Base-by-base conservation (phyloP, 2,329 filamentous ascomycete genomes). In the Pestalotiopsis sp. region DNA sequence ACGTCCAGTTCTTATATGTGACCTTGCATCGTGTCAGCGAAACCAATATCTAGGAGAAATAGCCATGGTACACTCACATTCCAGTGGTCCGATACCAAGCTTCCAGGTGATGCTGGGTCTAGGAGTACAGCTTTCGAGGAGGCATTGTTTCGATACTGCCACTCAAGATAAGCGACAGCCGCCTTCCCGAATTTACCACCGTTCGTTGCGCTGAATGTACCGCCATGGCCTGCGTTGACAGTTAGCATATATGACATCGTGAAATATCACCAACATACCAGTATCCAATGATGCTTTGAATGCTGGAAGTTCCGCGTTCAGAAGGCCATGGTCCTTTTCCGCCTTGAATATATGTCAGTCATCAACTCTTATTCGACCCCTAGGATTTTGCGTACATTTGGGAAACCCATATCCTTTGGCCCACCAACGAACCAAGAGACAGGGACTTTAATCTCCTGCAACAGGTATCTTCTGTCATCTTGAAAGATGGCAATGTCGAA, bases 401-500 rank as follows among this genome's bases (percentile, higher is more conserved):
- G 71, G 41, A 71, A 69, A 6, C 71, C 72, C 72, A 73, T 73
- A 23, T 73, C 71, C 63, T 70, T 73, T 17, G 67, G 64, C 23
- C 71, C 71, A 20, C 72, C 72, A 1, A 73, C 64, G 39, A 73
- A 74, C 67, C 67, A 74, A 12, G 71, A 71, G n/a, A 74, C 71
- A 11, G 71, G 72, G 9, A 72, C 69, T 55, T 73, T 73, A 67
- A 74, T 74, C 67, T 73, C 72, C 57, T 72, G 65, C 39, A 74
- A 36, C 12, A 74, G 63, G 25, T 74, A 74, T 11, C 71, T 52
- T 66, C 69, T 69, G 52, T 74, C 68, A 57, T 74, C 72, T 64
- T 74, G 71, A 66, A 74, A 74, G 65, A 74, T 73, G 65, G 67
- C 70, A 64, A 74, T 73, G 57, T 71, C 69, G 58, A 74, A 70